Percentiles rank a stretch among this genome's conserved stretches.
Evolutionary conservation across 225 moss, liverwort and hornwort genomes (phyloP).

Genomic region (Polytrichum commune): DNA sequence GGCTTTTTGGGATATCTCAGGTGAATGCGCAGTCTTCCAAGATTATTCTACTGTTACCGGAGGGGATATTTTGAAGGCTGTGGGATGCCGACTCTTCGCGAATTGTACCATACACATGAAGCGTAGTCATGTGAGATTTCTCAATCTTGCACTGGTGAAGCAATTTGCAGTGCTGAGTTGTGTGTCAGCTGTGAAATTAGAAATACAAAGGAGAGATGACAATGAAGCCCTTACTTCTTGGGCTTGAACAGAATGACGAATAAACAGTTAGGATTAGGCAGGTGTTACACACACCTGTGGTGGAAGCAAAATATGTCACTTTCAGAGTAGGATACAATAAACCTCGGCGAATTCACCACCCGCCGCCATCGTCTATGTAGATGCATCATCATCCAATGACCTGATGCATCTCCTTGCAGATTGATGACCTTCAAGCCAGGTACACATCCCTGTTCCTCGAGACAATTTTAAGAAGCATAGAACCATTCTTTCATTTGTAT

Average conservation of each 20-base stretch:
- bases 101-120: neutral
- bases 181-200: slow-evolving; percentile 7
- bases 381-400: neutral
- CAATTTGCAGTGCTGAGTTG: neutral
- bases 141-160: slow-evolving; percentile 2
- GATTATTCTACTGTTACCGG: neutral
- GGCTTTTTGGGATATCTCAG: neutral
- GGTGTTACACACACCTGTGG: neutral
- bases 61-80: neutral
- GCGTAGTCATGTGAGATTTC: neutral
- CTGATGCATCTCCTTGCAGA: neutral
- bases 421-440: slow-evolving; percentile 4
- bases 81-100: too few relatives aligned
- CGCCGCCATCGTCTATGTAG: neutral
- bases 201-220: neutral
- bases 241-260: neutral
- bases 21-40: neutral
- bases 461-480: too few relatives aligned
- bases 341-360: neutral
- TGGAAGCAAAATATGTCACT: neutral
- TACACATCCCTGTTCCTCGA: slow-evolving; percentile 1
- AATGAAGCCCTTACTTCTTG: neutral
- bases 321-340: neutral
- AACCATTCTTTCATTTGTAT: too few relatives aligned
- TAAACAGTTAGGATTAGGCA: neutral